Percentiles rank a stretch among this genome's conserved stretches.
These are phyloP conservation scores for Penicillium sp. DNA, from an alignment of 2,329 filamentous ascomycete genomes.

Conservation along the genomic window DNA sequence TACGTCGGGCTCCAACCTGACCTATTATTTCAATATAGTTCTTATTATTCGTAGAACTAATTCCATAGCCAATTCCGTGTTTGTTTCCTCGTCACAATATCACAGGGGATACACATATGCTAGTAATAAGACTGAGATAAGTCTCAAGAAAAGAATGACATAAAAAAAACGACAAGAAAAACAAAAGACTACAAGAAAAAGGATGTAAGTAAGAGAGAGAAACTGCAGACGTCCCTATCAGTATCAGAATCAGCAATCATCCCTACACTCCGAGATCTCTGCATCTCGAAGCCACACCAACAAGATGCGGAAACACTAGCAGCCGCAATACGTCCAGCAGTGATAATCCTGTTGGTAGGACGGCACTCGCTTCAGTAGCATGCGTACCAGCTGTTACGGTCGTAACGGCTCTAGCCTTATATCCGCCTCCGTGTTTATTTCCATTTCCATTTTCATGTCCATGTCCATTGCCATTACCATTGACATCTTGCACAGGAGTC, in stretches of 20 bases:
- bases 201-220: neutral
- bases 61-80: neutral
- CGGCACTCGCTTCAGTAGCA: slow-evolving; percentile 81
- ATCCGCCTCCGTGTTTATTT: neutral
- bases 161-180: neutral
- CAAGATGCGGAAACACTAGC: slow-evolving; percentile 1
- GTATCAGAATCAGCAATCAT: neutral
- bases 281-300: slow-evolving; percentile 30
- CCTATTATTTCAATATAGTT: neutral
- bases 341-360: slow-evolving; percentile 69
- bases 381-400: slow-evolving; percentile 82
- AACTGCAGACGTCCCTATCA: neutral
- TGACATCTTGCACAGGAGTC: slow-evolving; percentile 24
- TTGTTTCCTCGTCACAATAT: neutral
- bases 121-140: neutral
- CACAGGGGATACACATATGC: neutral
- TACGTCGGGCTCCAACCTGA: neutral
- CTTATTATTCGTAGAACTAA: neutral
- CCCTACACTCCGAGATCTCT: slow-evolving; percentile 65
- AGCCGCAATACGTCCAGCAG: slow-evolving; percentile 9
- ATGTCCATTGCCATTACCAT: neutral
- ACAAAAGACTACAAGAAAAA: neutral
- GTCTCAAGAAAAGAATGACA: neutral
- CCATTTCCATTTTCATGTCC: neutral
- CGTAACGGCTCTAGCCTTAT: slow-evolving; percentile 53